Conservation (phyloP, 2,329 filamentous ascomycete species). For the Microdochium nivale region DNA sequence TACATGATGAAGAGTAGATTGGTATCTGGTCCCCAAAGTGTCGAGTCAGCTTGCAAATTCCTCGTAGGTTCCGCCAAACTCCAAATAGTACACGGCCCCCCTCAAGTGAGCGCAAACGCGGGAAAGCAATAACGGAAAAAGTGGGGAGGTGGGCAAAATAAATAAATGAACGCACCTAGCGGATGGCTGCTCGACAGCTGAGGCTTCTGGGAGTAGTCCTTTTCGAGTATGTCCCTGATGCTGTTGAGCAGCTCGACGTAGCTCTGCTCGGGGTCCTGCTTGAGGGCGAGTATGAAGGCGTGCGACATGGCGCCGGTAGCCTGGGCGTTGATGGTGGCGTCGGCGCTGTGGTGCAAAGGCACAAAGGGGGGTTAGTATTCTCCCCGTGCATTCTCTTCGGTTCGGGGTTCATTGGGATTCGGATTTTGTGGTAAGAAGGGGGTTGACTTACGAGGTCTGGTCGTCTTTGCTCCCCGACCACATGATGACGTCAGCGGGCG, state of each 20-base stretch:
- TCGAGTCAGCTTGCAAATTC: too few species aligned
- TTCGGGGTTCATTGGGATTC: too few species aligned
- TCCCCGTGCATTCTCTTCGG: neutral
- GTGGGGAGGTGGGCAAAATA: constrained; percentile 3
- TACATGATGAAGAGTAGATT: constrained; percentile 57
- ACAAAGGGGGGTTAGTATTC: neutral
- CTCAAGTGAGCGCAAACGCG: too few species aligned
- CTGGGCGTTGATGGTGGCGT: constrained; percentile 83
- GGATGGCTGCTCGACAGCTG: constrained; percentile 97
- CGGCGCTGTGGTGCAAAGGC: constrained; percentile 49
- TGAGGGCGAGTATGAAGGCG: constrained; percentile 87
- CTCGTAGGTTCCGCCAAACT: too few species aligned
- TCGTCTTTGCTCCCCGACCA: constrained; percentile 95
- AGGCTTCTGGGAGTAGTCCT: constrained; percentile 88
- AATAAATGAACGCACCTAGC: constrained; percentile 61
- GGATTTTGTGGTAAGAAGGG: too few species aligned
- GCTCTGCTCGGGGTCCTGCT: constrained; percentile 96
- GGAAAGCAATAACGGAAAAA: constrained; percentile 2
- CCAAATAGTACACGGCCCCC: too few species aligned
- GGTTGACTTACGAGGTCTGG: constrained; percentile 72
- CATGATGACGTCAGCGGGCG: constrained; percentile 92
- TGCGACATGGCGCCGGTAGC: constrained; percentile 98
- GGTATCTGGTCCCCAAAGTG: constrained; percentile 36
- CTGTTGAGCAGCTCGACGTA: constrained; percentile 95
- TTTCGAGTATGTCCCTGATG: constrained; percentile 83